Evolutionary conservation across 129 eudicot species (phyloP), one percentile per base, ranked within the genome.

Genomic region (carrot (Daucus carota)): DNA sequence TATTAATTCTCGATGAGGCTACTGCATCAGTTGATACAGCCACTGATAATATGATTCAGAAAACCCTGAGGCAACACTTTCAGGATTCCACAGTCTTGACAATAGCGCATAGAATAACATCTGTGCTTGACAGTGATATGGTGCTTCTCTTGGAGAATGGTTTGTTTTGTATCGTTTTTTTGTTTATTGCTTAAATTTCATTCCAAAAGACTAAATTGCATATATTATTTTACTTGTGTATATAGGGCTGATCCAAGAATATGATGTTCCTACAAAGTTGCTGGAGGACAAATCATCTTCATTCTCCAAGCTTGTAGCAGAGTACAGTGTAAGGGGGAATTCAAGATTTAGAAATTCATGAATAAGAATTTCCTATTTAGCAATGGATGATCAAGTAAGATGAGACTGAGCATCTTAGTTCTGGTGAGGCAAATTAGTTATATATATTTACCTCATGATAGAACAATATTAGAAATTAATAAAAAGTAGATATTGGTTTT

Each of bases 11-110:
- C 48, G 98, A 94, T 73, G 98, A 94, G 80, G 98, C 98, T 22
- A 94, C 97, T 29, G 96, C 98, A 76, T 94, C 98, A 8, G 97
- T 94, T 42, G 98, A 94, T 75, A 87, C 97, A 5, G 86, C 92
- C 1, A 91, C 98, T 42, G 97, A 94, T 79, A 81, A 84, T 75
- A 79, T 83, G 36, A 94, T 91, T 71, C 98, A 94, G 75, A 88
- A 84, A 63, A 91, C 92, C 20, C 88, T 91, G 1, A 73, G 77
- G 42, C 77, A 81, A 16, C 97, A 94, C 76, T 94, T 89, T 54
- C 59, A 85, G 2, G 89, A 82, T 80, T 91, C 90, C 0, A 93
- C 97, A 5, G 88, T 93, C 44, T 81, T 93, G 73, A 86, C 90
- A 20, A 87, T 93, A 59, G 98, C 97, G 2, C 97, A 93, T 65